A percentile compares a stretch with the other conserved stretches of the same genome.
Conservation (phyloP, 768 basidiomycete genomes). For the Termitomyces sp. region DNA sequence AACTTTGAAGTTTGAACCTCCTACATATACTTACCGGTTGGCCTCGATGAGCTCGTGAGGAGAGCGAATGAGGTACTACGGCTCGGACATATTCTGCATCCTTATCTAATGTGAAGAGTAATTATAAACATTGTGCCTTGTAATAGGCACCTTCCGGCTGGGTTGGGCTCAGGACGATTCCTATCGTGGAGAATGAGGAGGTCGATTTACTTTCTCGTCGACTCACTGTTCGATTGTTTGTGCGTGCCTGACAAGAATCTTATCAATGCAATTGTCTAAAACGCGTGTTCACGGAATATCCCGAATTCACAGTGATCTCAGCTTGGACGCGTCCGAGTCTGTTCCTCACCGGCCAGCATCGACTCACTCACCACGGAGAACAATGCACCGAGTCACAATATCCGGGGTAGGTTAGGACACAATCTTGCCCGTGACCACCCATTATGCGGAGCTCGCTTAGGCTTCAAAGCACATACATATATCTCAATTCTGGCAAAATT, state of each 20-base stretch:
- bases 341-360: background rate
- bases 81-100: too few species aligned
- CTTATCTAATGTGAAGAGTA: too few species aligned
- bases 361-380: constrained; percentile 7
- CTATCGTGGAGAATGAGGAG: too few species aligned
- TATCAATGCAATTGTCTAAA: background rate
- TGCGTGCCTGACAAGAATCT: constrained; percentile 1
- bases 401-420: background rate
- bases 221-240: background rate
- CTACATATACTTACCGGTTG: too few species aligned
- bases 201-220: too few species aligned
- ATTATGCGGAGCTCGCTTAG: background rate
- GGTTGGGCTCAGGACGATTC: background rate
- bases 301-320: constrained; percentile 10
- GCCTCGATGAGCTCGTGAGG: too few species aligned
- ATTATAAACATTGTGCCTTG: background rate
- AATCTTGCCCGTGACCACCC: background rate
- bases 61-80: too few species aligned
- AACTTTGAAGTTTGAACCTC: too few species aligned
- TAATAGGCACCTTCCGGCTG: background rate
- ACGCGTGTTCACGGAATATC: constrained; percentile 16
- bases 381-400: constrained; percentile 8
- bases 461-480: background rate
- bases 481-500: background rate
- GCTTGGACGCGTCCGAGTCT: background rate